Conservation (phyloP, 2,329 filamentous ascomycete species). For the Aspergillus costaricaensis region DNA sequence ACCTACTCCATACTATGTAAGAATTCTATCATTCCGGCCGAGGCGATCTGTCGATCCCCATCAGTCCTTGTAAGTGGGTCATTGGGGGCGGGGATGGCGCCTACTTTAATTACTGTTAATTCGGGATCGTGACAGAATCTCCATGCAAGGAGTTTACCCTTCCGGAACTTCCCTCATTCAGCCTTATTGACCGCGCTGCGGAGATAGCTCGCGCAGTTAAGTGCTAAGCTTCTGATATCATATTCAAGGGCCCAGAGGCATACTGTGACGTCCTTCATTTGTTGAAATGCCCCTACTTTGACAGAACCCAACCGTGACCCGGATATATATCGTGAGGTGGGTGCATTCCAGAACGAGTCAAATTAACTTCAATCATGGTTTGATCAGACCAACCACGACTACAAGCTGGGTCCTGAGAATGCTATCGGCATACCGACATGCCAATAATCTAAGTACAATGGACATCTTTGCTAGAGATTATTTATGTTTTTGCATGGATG, state of each 20-base stretch:
- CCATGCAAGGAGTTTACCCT: slow-evolving; percentile 20
- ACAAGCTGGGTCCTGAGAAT: too few species aligned
- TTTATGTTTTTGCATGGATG: neutral
- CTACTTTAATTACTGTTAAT: slow-evolving; percentile 26
- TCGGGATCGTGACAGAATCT: slow-evolving; percentile 5
- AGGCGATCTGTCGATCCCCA: slow-evolving; percentile 18
- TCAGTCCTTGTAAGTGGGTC: slow-evolving; percentile 20
- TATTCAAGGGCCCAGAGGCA: neutral
- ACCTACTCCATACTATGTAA: neutral
- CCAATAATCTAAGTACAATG: too few species aligned
- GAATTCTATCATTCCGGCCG: slow-evolving; percentile 6
- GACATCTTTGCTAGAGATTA: too few species aligned
- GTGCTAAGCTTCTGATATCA: neutral
- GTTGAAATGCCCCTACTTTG: neutral
- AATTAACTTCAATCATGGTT: neutral
- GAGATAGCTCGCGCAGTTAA: neutral
- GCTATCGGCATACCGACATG: too few species aligned
- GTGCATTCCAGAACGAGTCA: neutral
- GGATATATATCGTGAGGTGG: neutral
- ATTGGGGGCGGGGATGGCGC: slow-evolving; percentile 22
- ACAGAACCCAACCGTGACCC: neutral
- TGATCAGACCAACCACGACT: too few species aligned
- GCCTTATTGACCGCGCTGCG: neutral
- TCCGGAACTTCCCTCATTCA: neutral
- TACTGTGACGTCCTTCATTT: neutral